Percentiles rank a stretch among this genome's conserved stretches.
Conservation (phyloP, 108 stramenopile species). For the Heterococcus sp. region DNA sequence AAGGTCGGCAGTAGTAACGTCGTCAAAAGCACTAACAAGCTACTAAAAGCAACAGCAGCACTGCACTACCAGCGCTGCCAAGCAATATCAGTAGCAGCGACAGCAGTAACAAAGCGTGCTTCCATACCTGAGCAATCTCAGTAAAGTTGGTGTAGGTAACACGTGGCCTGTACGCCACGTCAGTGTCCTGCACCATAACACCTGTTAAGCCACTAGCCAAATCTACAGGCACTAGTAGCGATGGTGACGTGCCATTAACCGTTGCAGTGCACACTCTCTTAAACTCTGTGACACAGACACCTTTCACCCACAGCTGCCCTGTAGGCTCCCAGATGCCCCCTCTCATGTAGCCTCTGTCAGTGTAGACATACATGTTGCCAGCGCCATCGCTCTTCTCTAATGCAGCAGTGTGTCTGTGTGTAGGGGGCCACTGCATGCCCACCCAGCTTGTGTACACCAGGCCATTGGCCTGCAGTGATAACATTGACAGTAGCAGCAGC, state of each 20-base stretch:
- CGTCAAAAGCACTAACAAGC: background rate
- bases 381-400: slow-evolving; percentile 28
- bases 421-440: slow-evolving; percentile 46
- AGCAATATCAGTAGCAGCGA: background rate
- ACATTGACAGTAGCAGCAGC: no score
- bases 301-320: slow-evolving; percentile 65
- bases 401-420: slow-evolving; percentile 56
- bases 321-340: slow-evolving; percentile 69
- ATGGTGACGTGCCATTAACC: slow-evolving; percentile 3
- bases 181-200: slow-evolving; percentile 70
- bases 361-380: slow-evolving; percentile 60
- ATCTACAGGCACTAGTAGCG: slow-evolving; percentile 35
- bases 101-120: background rate
- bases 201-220: slow-evolving; percentile 22
- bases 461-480: background rate
- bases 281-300: slow-evolving; percentile 71
- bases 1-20: background rate
- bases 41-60: background rate
- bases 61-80: background rate
- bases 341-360: slow-evolving; percentile 67
- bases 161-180: slow-evolving; percentile 63
- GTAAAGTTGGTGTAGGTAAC: slow-evolving; percentile 59
- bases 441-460: background rate
- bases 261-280: slow-evolving; percentile 56
- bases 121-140: slow-evolving; percentile 2